Percentiles rank a stretch among this genome's conserved stretches.
phyloP scores from a whole-genome alignment of 2,329 filamentous ascomycete genomes.

The Aspergillus fischeri region DNA sequence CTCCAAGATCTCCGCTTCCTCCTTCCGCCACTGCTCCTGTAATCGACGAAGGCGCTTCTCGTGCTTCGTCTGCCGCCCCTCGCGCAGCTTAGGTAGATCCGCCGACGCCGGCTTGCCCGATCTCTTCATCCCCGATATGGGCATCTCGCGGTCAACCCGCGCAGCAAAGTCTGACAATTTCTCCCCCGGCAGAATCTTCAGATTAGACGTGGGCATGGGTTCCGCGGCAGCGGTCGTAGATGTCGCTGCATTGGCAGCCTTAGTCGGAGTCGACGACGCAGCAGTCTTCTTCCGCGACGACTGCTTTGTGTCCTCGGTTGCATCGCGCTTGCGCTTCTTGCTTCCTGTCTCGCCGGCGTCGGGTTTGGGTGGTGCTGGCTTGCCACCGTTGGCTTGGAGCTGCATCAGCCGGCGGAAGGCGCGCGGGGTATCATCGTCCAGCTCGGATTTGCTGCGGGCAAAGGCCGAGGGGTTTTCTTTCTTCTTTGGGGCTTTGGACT shows the following conservation, averaged over 20 bases:
- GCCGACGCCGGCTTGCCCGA: conserved; percentile 32
- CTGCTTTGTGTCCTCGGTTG: conserved; percentile 15
- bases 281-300: conserved; percentile 23
- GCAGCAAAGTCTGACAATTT: conserved; percentile 74
- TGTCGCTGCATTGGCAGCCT: conserved; percentile 6
- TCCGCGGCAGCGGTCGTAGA: conserved; percentile 1
- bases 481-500: conserved; percentile 34
- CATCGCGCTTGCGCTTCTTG: conserved; percentile 48
- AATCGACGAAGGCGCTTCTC: conserved; percentile 70
- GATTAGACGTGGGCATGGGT: conserved; percentile 31
- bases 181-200: conserved; percentile 79
- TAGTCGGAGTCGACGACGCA: conserved; percentile 15
- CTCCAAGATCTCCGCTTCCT: conserved; percentile 57
- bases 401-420: conserved; percentile 85
- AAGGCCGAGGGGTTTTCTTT: conserved; percentile 39
- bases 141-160: conserved; percentile 79
- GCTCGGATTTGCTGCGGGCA: conserved; percentile 28
- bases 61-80: conserved; percentile 71
- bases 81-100: conserved; percentile 28
- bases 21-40: conserved; percentile 56
- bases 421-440: conserved; percentile 75
- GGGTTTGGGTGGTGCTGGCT: conserved; percentile 56
- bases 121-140: conserved; percentile 67
- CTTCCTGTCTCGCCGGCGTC: conserved; percentile 51
- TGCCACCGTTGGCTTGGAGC: conserved; percentile 55